phyloP scores from a whole-genome alignment of 2,329 filamentous ascomycete genomes.

The Sarocladiaceae sp. region DNA sequence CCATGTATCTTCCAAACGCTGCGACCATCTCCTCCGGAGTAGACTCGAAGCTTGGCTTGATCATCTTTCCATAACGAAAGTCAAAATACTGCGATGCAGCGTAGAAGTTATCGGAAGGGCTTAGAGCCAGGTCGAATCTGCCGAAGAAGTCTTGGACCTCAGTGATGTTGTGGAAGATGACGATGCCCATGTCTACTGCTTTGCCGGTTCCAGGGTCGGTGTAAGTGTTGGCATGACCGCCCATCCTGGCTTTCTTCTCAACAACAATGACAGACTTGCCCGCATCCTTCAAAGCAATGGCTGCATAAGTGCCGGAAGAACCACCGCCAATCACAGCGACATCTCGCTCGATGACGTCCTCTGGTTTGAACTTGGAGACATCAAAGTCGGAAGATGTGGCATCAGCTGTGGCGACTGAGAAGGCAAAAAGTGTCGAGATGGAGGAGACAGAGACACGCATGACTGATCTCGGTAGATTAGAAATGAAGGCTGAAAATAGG shows the following conservation, averaged over 20 bases:
- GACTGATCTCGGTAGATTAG: no score
- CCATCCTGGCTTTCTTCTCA: slow-evolving; percentile 31
- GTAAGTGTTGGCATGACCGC: slow-evolving; percentile 41
- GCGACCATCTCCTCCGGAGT: not conserved
- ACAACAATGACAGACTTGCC: slow-evolving; percentile 32
- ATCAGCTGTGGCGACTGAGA: no score
- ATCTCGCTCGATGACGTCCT: slow-evolving; percentile 13
- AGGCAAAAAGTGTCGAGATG: no score
- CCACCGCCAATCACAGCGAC: slow-evolving; percentile 37
- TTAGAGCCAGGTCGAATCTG: slow-evolving; percentile 25
- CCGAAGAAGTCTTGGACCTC: slow-evolving; percentile 31
- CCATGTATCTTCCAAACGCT: not conserved
- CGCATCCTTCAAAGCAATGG: slow-evolving; percentile 31
- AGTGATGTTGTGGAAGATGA: slow-evolving; percentile 27
- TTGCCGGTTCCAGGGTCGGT: slow-evolving; percentile 13
- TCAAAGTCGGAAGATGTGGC: no score
- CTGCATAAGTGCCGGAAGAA: slow-evolving; percentile 33
- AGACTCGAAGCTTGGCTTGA: no score
- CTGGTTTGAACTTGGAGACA: no score
- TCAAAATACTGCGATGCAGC: no score
- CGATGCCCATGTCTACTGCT: slow-evolving; percentile 15
- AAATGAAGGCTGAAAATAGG: no score
- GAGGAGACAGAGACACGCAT: no score
- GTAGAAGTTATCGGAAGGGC: no score
- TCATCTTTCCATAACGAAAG: no score